Base-by-base conservation (phyloP, 805 yeast species). In the Saccharomycopsis sp. region DNA sequence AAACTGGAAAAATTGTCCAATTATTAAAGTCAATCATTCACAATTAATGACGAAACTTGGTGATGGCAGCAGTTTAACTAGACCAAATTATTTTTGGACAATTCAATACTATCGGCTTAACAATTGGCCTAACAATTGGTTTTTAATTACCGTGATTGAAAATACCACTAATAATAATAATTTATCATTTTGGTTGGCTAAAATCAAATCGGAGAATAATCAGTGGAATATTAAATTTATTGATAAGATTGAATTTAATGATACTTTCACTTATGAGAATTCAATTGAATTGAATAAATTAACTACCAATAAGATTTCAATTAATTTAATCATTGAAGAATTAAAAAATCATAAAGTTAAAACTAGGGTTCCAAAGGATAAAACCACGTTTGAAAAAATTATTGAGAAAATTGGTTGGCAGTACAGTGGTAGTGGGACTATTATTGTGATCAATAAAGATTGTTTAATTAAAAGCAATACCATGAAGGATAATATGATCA, bases 91-190 rank as follows among this genome's bases (percentile, higher is more conserved):
- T 19, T 46, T 41, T n/a, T 50, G 50, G 50, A 37, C 50, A 4
- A 39, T 50, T 17, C 53, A 50, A 23, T 50, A 27, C 28, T 50
- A 43, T 32, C 41, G 42, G 23, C 17, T 46, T 19, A 43, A 37
- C 14, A 36, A 43, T 24, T 50, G 53, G 53, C 53, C 53, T 3
- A 40, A 28, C 8, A 47, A 44, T 37, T 50, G 53, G 53, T 44
- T 50, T 35, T 42, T 50, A 35, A 36, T 42, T 20, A 42, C 34
- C 7, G 43, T 47, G 9, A 26, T 47, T 13, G 21, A 39, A 4
- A 44, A 45, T 40, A 34, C 22, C 13, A 5, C n/a, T 4, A 26
- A 31, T 8, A n/a, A 19, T 23, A 36, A 26, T 29, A 38, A 28
- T 23, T 33, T 39, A 26, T 21, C 38, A 3, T 44, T 38, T 13